Conservation (phyloP, 352 stramenopile species). For the Phytopythium kandeliae region DNA sequence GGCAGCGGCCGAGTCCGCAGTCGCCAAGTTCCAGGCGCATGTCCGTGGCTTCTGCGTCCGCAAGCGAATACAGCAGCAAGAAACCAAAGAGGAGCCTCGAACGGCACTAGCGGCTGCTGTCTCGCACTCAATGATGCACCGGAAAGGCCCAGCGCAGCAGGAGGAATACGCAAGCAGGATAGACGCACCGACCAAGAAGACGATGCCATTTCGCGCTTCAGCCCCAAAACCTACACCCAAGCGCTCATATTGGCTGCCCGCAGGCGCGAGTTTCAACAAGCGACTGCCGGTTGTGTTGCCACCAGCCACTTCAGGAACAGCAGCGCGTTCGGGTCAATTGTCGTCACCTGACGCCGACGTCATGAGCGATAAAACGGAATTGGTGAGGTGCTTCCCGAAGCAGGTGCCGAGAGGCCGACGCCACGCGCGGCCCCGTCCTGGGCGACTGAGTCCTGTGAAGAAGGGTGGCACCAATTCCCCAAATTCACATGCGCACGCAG, state of each 20-base stretch:
- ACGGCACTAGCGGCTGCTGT: no score
- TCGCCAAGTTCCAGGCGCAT: conserved; percentile 35
- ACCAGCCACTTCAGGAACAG: background rate
- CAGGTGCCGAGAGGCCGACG: background rate
- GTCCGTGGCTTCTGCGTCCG: conserved; percentile 28
- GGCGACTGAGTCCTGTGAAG: conserved; percentile 2
- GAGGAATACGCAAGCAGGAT: background rate
- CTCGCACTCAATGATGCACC: no score
- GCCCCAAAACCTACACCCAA: conserved; percentile 19
- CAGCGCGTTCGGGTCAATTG: no score
- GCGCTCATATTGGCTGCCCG: conserved; percentile 68
- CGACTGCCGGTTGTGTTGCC: conserved; percentile 32
- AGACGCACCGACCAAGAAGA: background rate
- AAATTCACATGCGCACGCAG: background rate
- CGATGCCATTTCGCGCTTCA: background rate
- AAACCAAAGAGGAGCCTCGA: background rate
- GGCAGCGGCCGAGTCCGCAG: background rate
- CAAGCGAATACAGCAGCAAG: conserved; percentile 3
- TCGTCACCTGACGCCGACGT: no score
- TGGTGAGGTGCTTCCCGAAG: conserved; percentile 2
- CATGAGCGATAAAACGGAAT: background rate
- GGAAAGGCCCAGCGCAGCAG: background rate
- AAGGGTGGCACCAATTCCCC: background rate
- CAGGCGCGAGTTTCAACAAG: conserved; percentile 37
- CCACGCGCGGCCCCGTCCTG: conserved; percentile 3